Percentiles rank a stretch among this genome's conserved stretches.
These are phyloP conservation scores for Aspergillus flavus DNA, from an alignment of 2,329 filamentous ascomycete species.

Conservation along the genomic window DNA sequence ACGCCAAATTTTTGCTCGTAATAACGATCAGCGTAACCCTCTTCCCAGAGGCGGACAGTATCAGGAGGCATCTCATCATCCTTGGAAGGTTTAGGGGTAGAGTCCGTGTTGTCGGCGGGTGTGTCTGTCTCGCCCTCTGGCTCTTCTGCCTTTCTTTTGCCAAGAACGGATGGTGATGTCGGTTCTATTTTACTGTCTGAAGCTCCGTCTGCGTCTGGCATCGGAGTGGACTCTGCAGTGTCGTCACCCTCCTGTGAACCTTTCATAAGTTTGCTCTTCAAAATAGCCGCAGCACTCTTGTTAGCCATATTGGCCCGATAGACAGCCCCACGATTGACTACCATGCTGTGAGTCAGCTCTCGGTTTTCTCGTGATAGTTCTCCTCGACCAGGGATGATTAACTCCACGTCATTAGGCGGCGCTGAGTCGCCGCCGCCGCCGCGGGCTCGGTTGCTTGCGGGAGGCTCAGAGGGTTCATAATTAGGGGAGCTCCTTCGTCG, in stretches of 20 bases:
- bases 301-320: conserved; percentile 79
- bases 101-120: conserved; percentile 49
- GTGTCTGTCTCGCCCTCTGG: conserved; percentile 61
- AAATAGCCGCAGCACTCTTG: conserved; percentile 86
- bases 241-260: conserved; percentile 26
- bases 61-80: conserved; percentile 71
- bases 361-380: conserved; percentile 59
- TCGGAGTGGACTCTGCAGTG: conserved; percentile 27
- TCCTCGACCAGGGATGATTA: conserved; percentile 59
- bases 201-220: conserved; percentile 28
- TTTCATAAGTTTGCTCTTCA: conserved; percentile 76
- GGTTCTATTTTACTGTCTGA: conserved; percentile 29
- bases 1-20: conserved; percentile 96
- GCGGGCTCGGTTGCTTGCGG: conserved; percentile 27
- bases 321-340: conserved; percentile 71
- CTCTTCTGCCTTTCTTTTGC: conserved; percentile 69
- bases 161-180: conserved; percentile 38
- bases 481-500: conserved; percentile 49
- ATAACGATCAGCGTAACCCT: conserved; percentile 92
- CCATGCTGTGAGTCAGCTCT: conserved; percentile 80
- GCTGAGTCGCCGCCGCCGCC: conserved; percentile 33
- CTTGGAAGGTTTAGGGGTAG: conserved; percentile 48
- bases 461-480: conserved; percentile 41
- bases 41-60: conserved; percentile 88
- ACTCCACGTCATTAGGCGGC: conserved; percentile 54